These are phyloP conservation scores for Diaporthe capsici DNA, from an alignment of 2,329 filamentous ascomycete species.

Conservation along the genomic window DNA sequence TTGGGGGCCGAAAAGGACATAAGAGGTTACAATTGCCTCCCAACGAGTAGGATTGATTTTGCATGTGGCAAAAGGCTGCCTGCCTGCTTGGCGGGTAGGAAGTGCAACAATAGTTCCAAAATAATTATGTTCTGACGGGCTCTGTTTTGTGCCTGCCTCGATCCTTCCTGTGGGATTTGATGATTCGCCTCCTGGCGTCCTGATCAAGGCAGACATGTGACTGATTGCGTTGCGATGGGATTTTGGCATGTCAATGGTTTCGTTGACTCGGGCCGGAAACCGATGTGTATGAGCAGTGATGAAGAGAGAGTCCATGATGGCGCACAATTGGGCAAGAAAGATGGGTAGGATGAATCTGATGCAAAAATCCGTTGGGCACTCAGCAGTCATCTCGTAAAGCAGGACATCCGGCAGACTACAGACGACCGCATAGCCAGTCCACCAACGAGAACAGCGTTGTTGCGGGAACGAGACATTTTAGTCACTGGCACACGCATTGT, in stretches of 20 bases:
- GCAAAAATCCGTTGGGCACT: not conserved
- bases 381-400: not conserved
- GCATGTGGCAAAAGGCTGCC: slow-evolving; percentile 1
- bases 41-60: not conserved
- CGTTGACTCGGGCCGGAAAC: not conserved
- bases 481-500: slow-evolving; percentile 7
- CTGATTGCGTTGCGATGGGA: not conserved
- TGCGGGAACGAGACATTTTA: not conserved
- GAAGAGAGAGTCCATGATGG: not conserved
- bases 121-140: not conserved
- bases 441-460: not conserved
- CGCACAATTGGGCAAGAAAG: not conserved
- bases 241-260: not conserved
- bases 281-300: not conserved
- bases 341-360: too few relatives aligned
- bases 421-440: not conserved
- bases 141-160: not conserved
- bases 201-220: not conserved
- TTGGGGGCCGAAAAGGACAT: not conserved
- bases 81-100: slow-evolving; percentile 27
- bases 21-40: not conserved
- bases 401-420: not conserved
- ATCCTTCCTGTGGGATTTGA: slow-evolving; percentile 11
- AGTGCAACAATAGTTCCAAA: slow-evolving; percentile 8
- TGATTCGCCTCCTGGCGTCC: not conserved